Percentiles rank a stretch among this genome's conserved stretches.
These are phyloP conservation scores for Vaccinium corymbosum DNA, from an alignment of 148 eudicot genomes.

Conservation along the genomic window DNA sequence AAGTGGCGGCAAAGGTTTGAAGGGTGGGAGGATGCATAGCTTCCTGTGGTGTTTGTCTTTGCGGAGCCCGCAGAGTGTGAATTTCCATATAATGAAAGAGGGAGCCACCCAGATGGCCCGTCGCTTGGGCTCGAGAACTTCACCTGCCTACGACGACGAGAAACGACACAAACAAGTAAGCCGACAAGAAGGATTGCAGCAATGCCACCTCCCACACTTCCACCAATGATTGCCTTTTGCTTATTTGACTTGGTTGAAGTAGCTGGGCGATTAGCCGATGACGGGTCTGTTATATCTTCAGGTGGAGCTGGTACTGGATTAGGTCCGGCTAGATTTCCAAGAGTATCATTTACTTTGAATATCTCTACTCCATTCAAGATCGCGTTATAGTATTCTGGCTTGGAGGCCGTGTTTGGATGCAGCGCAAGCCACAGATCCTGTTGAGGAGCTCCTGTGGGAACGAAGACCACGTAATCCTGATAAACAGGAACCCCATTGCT, in stretches of 20 bases:
- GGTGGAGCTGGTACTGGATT: conserved; percentile 70
- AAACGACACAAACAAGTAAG: conserved; percentile 46
- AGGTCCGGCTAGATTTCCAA: conserved; percentile 73
- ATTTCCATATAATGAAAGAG: conserved; percentile 82
- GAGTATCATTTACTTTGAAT: conserved; percentile 56
- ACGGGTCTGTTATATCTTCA: conserved; percentile 28
- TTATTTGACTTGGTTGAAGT: conserved; percentile 27
- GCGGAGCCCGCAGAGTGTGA: conserved; percentile 82
- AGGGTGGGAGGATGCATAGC: conserved; percentile 82
- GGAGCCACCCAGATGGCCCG: conserved; percentile 92
- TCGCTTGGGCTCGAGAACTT: conserved; percentile 72
- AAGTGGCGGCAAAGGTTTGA: conserved; percentile 90
- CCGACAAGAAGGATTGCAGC: conserved; percentile 45
- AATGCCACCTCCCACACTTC: conserved; percentile 71
- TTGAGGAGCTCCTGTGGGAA: conserved; percentile 48
- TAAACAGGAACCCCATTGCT: conserved; percentile 43
- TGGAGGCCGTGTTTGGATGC: conserved; percentile 39
- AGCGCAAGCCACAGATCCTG: conserved; percentile 79
- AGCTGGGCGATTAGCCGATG: conserved; percentile 15
- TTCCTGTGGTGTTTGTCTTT: conserved; percentile 81
- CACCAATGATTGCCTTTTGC: conserved; percentile 52
- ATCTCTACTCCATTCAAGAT: conserved; percentile 88
- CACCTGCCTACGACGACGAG: conserved; percentile 39
- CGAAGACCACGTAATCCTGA: conserved; percentile 55
- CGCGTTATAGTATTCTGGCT: conserved; percentile 53